These are phyloP conservation scores for Pseudoscleropodium purum DNA, from an alignment of 225 moss, liverwort and hornwort genomes.

Conservation along the genomic window DNA sequence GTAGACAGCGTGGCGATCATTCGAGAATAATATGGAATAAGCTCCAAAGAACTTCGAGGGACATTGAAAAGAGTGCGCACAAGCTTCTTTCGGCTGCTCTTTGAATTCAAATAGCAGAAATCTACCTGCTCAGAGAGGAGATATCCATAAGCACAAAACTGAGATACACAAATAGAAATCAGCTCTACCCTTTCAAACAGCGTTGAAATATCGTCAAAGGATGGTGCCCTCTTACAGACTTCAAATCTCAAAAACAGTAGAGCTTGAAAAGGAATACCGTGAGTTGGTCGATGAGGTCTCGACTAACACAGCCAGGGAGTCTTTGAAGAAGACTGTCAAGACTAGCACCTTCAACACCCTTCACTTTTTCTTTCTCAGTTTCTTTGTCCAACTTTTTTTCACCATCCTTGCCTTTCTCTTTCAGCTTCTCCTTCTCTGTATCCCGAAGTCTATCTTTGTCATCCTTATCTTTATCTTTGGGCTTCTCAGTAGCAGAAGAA, in stretches of 20 bases:
- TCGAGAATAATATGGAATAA: constrained; percentile 96
- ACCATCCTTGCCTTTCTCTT: constrained; percentile 59
- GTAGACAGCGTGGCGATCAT: constrained; percentile 98
- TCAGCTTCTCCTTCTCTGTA: constrained; percentile 56
- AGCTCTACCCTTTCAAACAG: neutral
- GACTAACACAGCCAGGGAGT: constrained; percentile 97
- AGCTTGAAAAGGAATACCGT: constrained; percentile 34
- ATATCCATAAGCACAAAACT: neutral
- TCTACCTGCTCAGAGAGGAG: constrained; percentile 54
- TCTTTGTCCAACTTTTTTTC: constrained; percentile 85
- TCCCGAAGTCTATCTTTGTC: constrained; percentile 55
- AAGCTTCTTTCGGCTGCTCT: constrained; percentile 97
- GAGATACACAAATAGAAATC: neutral
- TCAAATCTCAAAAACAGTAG: neutral
- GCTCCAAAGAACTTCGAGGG: constrained; percentile 88
- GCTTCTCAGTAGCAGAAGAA: constrained; percentile 34
- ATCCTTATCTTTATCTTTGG: constrained; percentile 67
- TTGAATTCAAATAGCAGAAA: constrained; percentile 97
- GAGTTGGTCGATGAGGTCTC: constrained; percentile 95
- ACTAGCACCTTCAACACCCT: constrained; percentile 92
- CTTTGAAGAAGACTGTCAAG: constrained; percentile 94
- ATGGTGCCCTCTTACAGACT: neutral
- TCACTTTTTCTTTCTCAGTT: constrained; percentile 69
- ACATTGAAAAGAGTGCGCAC: constrained; percentile 83
- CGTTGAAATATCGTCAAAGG: neutral